Conservation (phyloP, 805 yeast genomes). For the Zygosaccharomyces kombuchaensis region DNA sequence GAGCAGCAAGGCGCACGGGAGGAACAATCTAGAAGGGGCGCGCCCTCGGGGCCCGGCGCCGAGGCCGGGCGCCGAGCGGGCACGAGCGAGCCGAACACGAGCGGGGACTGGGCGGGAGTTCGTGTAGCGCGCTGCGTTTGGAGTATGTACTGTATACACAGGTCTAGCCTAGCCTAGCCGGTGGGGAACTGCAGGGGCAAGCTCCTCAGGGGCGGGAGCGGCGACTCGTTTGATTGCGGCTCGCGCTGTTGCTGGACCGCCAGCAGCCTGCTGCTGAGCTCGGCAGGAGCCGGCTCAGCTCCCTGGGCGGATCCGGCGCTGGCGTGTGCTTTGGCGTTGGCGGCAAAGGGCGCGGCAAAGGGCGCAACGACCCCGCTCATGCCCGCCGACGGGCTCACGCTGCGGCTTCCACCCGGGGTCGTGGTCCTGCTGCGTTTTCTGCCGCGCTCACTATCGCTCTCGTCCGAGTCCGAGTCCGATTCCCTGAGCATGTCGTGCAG, state of each 20-base stretch:
- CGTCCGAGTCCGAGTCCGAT: constrained; percentile 16
- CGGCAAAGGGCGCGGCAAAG: too few relatives aligned
- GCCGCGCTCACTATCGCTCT: constrained; percentile 13
- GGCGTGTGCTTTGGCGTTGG: too few relatives aligned
- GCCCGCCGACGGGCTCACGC: constrained; percentile 1
- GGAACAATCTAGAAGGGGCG: too few relatives aligned
- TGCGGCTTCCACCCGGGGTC: constrained; percentile 13
- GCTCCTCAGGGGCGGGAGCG: constrained; percentile 33
- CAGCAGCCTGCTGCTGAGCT: constrained; percentile 19
- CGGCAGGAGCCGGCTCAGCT: constrained; percentile 9
- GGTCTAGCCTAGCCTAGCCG: constrained; percentile 16
- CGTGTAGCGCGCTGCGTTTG: too few relatives aligned
- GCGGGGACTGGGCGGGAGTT: neutral
- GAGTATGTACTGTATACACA: neutral
- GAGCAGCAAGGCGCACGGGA: too few relatives aligned
- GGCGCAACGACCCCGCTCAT: neutral
- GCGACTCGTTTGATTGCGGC: constrained; percentile 11
- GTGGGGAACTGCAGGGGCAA: constrained; percentile 32
- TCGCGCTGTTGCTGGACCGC: constrained; percentile 21
- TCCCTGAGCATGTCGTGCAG: constrained; percentile 14
- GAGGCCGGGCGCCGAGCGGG: neutral
- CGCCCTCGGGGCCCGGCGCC: too few relatives aligned
- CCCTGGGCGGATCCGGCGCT: neutral
- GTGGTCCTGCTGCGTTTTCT: constrained; percentile 7
- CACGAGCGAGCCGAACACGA: too few relatives aligned